Base-by-base conservation (phyloP, 306 rosid species). In the Castanea sativa region DNA sequence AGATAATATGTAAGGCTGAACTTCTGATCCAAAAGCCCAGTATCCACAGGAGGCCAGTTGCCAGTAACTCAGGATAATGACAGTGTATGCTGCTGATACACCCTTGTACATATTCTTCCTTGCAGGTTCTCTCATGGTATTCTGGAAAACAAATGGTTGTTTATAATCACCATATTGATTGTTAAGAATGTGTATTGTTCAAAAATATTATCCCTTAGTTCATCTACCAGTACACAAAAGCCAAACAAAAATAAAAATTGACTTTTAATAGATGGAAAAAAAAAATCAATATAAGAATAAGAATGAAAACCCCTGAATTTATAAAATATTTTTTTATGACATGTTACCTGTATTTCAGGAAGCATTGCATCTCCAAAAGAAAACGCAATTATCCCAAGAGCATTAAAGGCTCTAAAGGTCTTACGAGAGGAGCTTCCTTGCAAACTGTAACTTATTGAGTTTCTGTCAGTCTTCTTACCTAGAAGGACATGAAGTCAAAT, bases 321-420 rank as follows among this genome's bases (percentile, higher is more conserved):
- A 0, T 64, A 5, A 16, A 21, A 21, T 25, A 32, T 14, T 33
- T 60, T 60, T 30, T 51, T n/a, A 20, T 60, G 9, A 10, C 11
- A 68, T 68, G 19, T 33, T 51, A 92, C 93, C 86, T 90, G 94
- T 86, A 92, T 89, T 81, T 92, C 94, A 71, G 93, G 93, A 84
- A 92, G 97, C 90, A 90, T 90, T 69, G 92, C 95, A 89, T 90
- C 93, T 70, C 93, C 97, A 75, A 92, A 92, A 69, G 94, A 92
- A 83, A 92, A 90, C 74, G 93, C 92, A 49, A 90, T 89, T 75
- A 81, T 69, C 16, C 94, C 94, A 4, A 90, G 93, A 59, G 97
- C 93, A 82, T 87, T 90, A 78, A 89, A 90, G 81, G 93, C 97
- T 88, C 78, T 77, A 81, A 87, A 90, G 38, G 77, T 45, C 71